Base-by-base conservation (phyloP, 768 basidiomycete species). In the Podaxis sp. region DNA sequence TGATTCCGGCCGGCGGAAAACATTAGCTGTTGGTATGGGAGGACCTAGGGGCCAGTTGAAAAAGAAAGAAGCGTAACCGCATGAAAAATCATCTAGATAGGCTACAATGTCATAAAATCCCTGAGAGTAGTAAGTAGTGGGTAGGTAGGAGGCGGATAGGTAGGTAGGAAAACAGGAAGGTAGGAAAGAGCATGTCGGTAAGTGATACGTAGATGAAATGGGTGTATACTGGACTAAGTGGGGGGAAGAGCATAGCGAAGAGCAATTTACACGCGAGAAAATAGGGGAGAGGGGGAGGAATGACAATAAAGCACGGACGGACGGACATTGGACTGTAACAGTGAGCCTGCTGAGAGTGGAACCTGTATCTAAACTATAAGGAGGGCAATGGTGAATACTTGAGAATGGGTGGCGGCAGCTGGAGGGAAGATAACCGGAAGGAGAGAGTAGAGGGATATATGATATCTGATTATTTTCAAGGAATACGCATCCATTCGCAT, bases 41-140 rank as follows among this genome's bases (percentile, higher is more conserved):
- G 8, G 33, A 19, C 15, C 6, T 19, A 46, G 22, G 15, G 17
- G n/a, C 5, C 8, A 13, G 7, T 46, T 19, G 43, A 40, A 22
- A 25, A 15, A 40, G 24, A 6, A 15, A 40, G 22, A 40, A 13
- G 37, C 1, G 37, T 22, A 24, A 46, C 43, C 7, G 4, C n/a
- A 19, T 46, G 43, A 12, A 50, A 58, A 29, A 22, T 55, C 54
- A 49, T 59, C 58, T 59, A 59, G 33, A 38, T 51, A 59, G 25
- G 24, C 47, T 51, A 38, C 57, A 58, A 38, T 50, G 58, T 59
- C 49, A 59, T 59, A 49, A 25, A 19, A 51, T 59, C 58, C 58
- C 25, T 59, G 55, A 43, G 55, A 59, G 36, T 22, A 4, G 24
- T 25, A 37, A 19, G 19, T 19, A 24, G 4, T 7, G 4, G 54